Evolutionary conservation across 2,329 filamentous ascomycete genomes (phyloP).

Genomic region (Penicillium sp.): DNA sequence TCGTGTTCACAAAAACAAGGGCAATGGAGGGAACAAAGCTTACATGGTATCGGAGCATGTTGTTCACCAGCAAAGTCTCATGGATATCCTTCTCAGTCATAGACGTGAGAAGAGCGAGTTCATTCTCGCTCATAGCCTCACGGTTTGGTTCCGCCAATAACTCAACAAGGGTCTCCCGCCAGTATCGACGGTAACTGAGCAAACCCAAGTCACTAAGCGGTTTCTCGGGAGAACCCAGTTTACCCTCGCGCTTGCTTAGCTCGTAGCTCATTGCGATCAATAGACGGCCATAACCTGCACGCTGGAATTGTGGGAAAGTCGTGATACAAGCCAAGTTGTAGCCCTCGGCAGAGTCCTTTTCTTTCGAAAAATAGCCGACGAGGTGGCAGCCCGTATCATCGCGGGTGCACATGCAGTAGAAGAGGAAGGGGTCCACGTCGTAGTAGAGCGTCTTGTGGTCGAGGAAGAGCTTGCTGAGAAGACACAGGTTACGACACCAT

Average conservation of each 20-base stretch:
- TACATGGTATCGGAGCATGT: slow-evolving; percentile 90
- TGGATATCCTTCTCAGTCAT: slow-evolving; percentile 99
- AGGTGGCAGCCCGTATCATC: slow-evolving; percentile 93
- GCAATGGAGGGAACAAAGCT: slow-evolving; percentile 25
- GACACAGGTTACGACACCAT: slow-evolving; percentile 97
- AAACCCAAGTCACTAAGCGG: slow-evolving; percentile 92
- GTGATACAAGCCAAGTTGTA: slow-evolving; percentile 99
- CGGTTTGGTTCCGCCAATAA: slow-evolving; percentile 76
- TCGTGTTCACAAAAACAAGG: background rate
- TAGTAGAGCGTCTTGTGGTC: slow-evolving; percentile 98
- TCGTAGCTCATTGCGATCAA: slow-evolving; percentile 98
- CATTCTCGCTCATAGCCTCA: slow-evolving; percentile 75
- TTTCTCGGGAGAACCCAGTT: slow-evolving; percentile 95
- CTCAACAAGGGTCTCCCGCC: slow-evolving; percentile 93
- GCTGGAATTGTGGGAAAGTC: slow-evolving; percentile 93
- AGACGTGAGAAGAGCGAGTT: slow-evolving; percentile 76
- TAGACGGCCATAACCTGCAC: slow-evolving; percentile 89
- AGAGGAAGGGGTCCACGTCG: slow-evolving; percentile 94
- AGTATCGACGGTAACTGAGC: slow-evolving; percentile 94
- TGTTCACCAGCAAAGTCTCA: slow-evolving; percentile 89
- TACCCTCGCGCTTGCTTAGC: slow-evolving; percentile 91
- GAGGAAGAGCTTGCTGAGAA: slow-evolving; percentile 95
- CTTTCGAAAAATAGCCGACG: slow-evolving; percentile 98
- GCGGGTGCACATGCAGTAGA: slow-evolving; percentile 96
- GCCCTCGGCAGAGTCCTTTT: slow-evolving; percentile 94